Base-by-base conservation (phyloP, 1,284 basidiomycete species). In the Microbotryum scabiosae region DNA sequence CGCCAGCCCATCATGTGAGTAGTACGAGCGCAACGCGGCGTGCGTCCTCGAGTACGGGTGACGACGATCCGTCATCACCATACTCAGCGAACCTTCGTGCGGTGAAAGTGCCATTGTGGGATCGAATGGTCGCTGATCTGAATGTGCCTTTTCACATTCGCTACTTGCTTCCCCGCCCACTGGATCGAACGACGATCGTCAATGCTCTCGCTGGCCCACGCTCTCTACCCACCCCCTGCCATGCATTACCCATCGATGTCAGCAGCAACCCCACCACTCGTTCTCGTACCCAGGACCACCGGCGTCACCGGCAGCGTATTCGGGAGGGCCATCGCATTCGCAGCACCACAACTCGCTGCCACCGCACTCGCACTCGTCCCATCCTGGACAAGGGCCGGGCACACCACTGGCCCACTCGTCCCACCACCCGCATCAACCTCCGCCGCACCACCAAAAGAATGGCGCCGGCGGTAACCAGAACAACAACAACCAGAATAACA, bases 281-380 rank as follows among this genome's bases (percentile, higher is more conserved):
- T 68, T 68, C 64, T 68, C 66, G 16, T 70, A 67, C 59, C 61
- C 63, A 1, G 67, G 67, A 25, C 67, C 69, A 12, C 69, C 66
- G 23, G 61, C 56, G 2, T 69, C 68, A 21, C 66, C 67, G 25
- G 69, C 69, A 43, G 63, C 63, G 54, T 66, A 60, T 30, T 45
- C 59, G 25, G 62, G 63, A 43, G 62, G 59, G 4, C 62, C 61
- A 23, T 58, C 64, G 2, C 62, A 64, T 45, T 49, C 55, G 18
- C 51, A 51, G 14, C 63, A 60, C 52, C 58, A 60, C 50, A 45
- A 23, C 45, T 48, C 58, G 5, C 59, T 56, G 54, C 62, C 63
- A 16, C 56, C 64, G 16, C 64, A 59, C 45, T 59, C 58, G 28
- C 64, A 62, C 36, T 56, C 55, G 59, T 51, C 43, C 58, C 64